A percentile compares a stretch with the other conserved stretches of the same genome.
Conservation (phyloP, 176 grass and related monocot genomes). For the Bothriochloa decipiens region DNA sequence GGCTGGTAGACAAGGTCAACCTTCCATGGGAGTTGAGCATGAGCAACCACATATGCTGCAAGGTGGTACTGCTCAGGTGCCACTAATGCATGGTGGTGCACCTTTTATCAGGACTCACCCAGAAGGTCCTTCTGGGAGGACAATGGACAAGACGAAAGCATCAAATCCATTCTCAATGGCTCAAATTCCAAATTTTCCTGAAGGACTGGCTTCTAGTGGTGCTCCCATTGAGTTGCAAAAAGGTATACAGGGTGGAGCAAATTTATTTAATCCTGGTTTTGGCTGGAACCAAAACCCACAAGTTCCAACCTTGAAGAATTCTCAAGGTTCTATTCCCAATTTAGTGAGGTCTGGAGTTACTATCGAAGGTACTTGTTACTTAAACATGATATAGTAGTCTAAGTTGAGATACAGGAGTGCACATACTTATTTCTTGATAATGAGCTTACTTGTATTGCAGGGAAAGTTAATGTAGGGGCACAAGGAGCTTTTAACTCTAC, state of each 20-base stretch:
- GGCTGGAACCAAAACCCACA: slow-evolving; percentile 78
- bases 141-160: slow-evolving; percentile 55
- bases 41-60: slow-evolving; percentile 69
- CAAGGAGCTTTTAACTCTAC: slow-evolving; percentile 68
- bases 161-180: slow-evolving; percentile 59
- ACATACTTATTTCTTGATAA: slow-evolving; percentile 28
- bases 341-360: slow-evolving; percentile 63
- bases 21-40: slow-evolving; percentile 51
- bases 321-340: slow-evolving; percentile 69
- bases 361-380: slow-evolving; percentile 55
- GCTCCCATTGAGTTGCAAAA: slow-evolving; percentile 70
- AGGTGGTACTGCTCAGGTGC: slow-evolving; percentile 48
- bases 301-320: slow-evolving; percentile 54
- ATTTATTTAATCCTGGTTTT: slow-evolving; percentile 71
- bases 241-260: slow-evolving; percentile 62
- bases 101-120: slow-evolving; percentile 48
- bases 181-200: slow-evolving; percentile 65
- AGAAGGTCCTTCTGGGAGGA: slow-evolving; percentile 61
- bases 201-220: slow-evolving; percentile 64
- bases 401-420: slow-evolving; percentile 27
- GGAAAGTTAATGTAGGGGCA: slow-evolving; percentile 62
- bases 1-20: slow-evolving; percentile 57
- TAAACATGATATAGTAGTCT: slow-evolving; percentile 25
- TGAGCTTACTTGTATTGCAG: slow-evolving; percentile 51
- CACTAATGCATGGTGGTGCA: slow-evolving; percentile 55